Percentiles rank a stretch among this genome's conserved stretches.
Conservation (phyloP, 169 alveolate genomes). For the Babesia caballi region DNA sequence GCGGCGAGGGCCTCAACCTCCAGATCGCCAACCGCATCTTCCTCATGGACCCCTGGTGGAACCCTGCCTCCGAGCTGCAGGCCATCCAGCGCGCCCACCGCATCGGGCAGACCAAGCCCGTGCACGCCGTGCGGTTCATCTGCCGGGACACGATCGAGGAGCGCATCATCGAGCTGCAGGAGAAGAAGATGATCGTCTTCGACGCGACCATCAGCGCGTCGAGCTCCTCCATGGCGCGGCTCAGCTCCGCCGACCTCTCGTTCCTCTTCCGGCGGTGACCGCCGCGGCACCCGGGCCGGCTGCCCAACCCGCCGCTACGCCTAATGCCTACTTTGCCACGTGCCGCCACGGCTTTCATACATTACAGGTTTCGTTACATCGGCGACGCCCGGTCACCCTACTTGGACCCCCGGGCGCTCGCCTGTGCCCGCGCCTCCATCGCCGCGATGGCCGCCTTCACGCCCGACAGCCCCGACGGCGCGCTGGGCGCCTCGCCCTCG, state of each 20-base stretch:
- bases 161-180: conserved; percentile 90
- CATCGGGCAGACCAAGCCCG: conserved; percentile 92
- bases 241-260: conserved; percentile 84
- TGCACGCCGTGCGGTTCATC: conserved; percentile 90
- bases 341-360: no score
- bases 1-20: conserved; percentile 97
- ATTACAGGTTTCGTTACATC: no score
- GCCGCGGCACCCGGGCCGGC: no score
- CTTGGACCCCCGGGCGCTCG: neutral
- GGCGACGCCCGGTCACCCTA: no score
- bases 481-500: neutral
- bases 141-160: conserved; percentile 95
- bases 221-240: conserved; percentile 79
- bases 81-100: conserved; percentile 97
- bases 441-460: conserved; percentile 30
- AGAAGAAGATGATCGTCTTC: conserved; percentile 87
- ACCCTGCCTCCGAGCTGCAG: conserved; percentile 98
- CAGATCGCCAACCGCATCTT: conserved; percentile 95
- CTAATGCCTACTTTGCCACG: no score
- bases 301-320: no score
- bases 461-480: neutral
- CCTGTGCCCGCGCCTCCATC: conserved; percentile 15
- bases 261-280: conserved; percentile 77
- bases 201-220: conserved; percentile 69
- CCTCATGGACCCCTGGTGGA: conserved; percentile 99